Evolutionary conservation across 2,329 filamentous ascomycete species (phyloP).

Genomic region (Pyrenophora graminea): DNA sequence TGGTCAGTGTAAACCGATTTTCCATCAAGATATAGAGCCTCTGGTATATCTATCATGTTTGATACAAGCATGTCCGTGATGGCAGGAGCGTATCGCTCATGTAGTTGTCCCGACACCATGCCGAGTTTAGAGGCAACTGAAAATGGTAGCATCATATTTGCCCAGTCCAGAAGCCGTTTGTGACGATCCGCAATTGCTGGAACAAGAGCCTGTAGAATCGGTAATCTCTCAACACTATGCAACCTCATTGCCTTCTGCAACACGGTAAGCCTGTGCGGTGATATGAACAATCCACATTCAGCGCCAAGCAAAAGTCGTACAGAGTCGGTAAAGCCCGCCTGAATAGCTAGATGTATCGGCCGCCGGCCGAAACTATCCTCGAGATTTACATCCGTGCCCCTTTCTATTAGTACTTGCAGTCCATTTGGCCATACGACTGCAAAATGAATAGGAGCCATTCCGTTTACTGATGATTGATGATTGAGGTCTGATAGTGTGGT

Average conservation of each 20-base stretch:
- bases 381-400: neutral
- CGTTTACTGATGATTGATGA: neutral
- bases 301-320: neutral
- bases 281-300: neutral
- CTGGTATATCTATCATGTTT: neutral
- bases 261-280: neutral
- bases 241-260: neutral
- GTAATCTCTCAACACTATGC: neutral
- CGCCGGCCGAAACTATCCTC: neutral
- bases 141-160: neutral
- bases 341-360: neutral
- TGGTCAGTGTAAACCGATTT: neutral
- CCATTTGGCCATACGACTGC: neutral
- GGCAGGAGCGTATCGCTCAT: neutral
- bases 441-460: neutral
- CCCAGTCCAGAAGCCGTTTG: neutral
- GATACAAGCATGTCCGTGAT: neutral
- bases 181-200: neutral
- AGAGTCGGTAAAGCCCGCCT: neutral
- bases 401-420: neutral
- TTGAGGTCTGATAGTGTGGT: neutral
- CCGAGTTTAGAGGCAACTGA: neutral
- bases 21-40: neutral
- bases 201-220: neutral
- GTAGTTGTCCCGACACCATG: too few relatives aligned